Evolutionary conservation across 2,329 filamentous ascomycete genomes (phyloP), one percentile per base, ranked within the genome.

Genomic region (Camillea tinctor): DNA sequence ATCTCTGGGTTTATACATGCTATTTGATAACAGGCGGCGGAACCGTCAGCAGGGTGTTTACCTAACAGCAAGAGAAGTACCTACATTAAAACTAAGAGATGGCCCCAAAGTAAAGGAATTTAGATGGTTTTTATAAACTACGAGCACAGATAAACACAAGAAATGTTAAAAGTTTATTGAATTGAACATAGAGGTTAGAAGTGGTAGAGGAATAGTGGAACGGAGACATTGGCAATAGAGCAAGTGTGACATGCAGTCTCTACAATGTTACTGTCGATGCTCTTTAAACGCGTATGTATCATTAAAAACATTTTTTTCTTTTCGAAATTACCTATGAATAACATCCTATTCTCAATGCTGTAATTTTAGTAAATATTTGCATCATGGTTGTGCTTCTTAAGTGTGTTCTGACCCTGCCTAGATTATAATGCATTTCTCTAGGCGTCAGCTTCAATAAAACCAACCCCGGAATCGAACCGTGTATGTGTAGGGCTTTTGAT

Each of bases 1-100:
- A 3, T 60, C 76, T n/a, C 70, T 91, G 53, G 88, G 87, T 0
- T 56, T 75, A 0, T 91, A 81, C 67, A 91, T 91, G 88, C 76
- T 83, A 49, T 71, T 81, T 36, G 88, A 91, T 68, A 91, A 91
- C 68, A 79, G 75, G 68, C 78, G 84, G 52, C 80, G 88, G 53
- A 82, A 91, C 67, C 72, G 74, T 17, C 77, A 72, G 54, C 82
- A 85, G 66, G 88, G 88, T 0, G 73, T 82, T 2, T 81, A 77
- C 24, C 68, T 88, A 20, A 79, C 76, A 6, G 87, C 86, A 2
- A 77, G 68, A 54, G 84, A 87, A 68, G 76, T 87, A 2, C 82
- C 85, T 0, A 88, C 85, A 0, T 79, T 83, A 61, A 70, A 79
- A 59, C 69, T 88, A 67, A 75, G 79, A 56, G 82, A 86, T 66